Base-by-base conservation (phyloP, 2,329 filamentous ascomycete species). In the Coniochaeta pulveracea region DNA sequence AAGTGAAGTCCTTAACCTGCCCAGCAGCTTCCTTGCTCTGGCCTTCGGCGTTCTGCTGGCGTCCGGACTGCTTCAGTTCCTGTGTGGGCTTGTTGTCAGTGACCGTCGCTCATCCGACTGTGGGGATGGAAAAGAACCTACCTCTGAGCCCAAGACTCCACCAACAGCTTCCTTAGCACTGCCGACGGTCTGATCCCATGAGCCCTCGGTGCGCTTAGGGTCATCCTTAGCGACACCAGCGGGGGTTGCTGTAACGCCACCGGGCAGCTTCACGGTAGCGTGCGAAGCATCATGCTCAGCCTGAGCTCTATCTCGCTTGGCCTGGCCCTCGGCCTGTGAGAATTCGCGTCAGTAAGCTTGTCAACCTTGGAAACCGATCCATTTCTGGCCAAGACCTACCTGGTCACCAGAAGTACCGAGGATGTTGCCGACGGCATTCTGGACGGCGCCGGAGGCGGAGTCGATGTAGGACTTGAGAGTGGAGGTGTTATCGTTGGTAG, bases 171-270 rank as follows among this genome's bases (percentile, higher is more conserved):
- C 85, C 65, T 95, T 95, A 26, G 78, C 78, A 1, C 80, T 73
- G 34, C 88, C 89, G n/a, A 88, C 51, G 5, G 85, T 93, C 61
- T 95, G 88, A 63, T 94, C 85, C 77, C 81, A 93, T 12, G 69
- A 68, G 26, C 89, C 88, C 12, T 72, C 54, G 15, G 68, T 62
- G 43, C 86, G 83, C 54, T 89, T 66, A 9, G 77, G 64, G 56
- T 84, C 66, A 56, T 94, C 85, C 44, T 72, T 68, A 40, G 78
- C 70, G 31, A 82, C 63, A 22, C 76, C 80, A 30, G 85, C 85
- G 0, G 75, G 72, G 33, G 77, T 64, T 9, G 79, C 79, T 37
- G 83, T 68, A 16, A 78, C 74, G 52, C 78, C 64, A 39, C 80
- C 77, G 4, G 82, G 85, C n/a, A 80, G 53, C 55, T 85, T 89